Conservation (phyloP, 441 rosid genomes). For the Sinapis alba region DNA sequence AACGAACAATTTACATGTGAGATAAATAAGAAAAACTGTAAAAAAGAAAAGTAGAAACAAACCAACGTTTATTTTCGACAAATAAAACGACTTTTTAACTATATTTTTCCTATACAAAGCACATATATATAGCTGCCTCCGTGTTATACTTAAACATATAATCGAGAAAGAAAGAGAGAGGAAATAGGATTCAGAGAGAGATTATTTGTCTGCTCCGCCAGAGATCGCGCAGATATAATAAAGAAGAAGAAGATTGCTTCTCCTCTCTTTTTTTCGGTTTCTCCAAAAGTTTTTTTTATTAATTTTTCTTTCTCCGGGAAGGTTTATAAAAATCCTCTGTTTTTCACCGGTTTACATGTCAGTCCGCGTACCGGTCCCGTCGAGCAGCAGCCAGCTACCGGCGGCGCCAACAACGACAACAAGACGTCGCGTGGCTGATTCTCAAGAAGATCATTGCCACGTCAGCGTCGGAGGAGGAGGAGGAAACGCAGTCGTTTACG, state of each 20-base stretch:
- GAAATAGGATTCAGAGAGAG: slow-evolving; percentile 23
- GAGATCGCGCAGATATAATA: slow-evolving; percentile 26
- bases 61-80: slow-evolving; percentile 2
- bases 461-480: slow-evolving; percentile 26
- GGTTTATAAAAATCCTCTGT: neutral
- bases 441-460: slow-evolving; percentile 33
- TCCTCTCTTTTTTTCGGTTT: neutral
- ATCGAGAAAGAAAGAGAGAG: slow-evolving; percentile 16
- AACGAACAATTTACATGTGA: neutral
- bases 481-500: slow-evolving; percentile 36
- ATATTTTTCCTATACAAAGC: neutral
- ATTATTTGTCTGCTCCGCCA: slow-evolving; percentile 25
- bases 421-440: slow-evolving; percentile 68
- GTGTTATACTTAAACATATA: neutral
- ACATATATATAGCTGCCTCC: neutral
- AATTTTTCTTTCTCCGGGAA: neutral
- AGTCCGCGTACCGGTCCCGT: slow-evolving; percentile 48
- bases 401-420: slow-evolving; percentile 60
- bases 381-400: slow-evolving; percentile 48
- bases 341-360: slow-evolving; percentile 41
- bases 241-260: neutral
- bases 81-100: slow-evolving; percentile 7
- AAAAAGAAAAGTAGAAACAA: neutral
- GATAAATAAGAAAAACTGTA: slow-evolving; percentile 10
- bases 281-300: neutral